These are phyloP conservation scores for Iris pallida DNA, from an alignment of 116 monocot genomes.

Conservation along the genomic window DNA sequence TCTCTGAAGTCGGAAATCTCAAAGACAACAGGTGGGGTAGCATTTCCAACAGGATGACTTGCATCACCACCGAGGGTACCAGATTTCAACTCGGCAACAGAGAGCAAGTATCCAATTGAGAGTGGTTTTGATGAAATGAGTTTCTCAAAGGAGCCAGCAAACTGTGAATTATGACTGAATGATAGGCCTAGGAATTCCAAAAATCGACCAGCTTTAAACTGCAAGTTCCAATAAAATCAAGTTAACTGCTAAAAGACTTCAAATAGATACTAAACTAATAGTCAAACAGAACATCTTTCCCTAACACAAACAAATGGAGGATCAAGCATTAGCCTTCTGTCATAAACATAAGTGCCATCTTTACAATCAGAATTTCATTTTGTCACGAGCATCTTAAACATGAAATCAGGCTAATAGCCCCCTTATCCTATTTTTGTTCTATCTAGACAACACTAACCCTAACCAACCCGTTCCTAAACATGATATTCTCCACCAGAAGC, in stretches of 20 bases:
- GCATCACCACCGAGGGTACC: slow-evolving; percentile 29
- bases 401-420: no score
- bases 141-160: slow-evolving; percentile 67
- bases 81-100: slow-evolving; percentile 79
- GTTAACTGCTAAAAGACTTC: background rate
- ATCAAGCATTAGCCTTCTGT: no score
- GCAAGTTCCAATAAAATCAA: slow-evolving; percentile 19
- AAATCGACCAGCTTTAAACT: slow-evolving; percentile 50
- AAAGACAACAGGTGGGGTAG: slow-evolving; percentile 25
- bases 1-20: slow-evolving; percentile 32
- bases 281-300: no score
- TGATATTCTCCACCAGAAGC: no score
- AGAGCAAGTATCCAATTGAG: slow-evolving; percentile 80
- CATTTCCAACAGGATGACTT: slow-evolving; percentile 6
- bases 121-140: slow-evolving; percentile 69
- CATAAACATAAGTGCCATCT: no score
- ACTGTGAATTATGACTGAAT: slow-evolving; percentile 73
- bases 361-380: no score
- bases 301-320: no score
- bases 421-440: no score
- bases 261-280: no score
- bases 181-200: slow-evolving; percentile 54
- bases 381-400: no score
- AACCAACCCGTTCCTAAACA: no score
- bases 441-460: no score